Conservation (phyloP, 1,139 yeast genomes). For the Arxiozyma bovina region DNA sequence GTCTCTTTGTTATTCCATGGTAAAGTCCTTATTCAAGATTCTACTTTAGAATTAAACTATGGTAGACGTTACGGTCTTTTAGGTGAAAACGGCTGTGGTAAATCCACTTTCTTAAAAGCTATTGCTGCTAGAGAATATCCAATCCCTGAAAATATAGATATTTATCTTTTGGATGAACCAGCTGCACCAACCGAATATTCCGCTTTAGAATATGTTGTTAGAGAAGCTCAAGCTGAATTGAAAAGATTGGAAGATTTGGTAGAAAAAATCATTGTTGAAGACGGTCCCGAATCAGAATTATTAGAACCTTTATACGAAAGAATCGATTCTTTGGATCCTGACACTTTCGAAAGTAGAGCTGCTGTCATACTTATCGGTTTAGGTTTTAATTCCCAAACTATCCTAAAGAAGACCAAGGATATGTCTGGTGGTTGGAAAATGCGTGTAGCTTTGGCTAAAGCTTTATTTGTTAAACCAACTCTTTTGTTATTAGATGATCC, state of each 20-base stretch:
- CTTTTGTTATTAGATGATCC: slow-evolving; percentile 89
- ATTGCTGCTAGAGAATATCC: slow-evolving; percentile 96
- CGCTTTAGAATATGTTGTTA: slow-evolving; percentile 92
- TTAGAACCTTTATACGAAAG: slow-evolving; percentile 89
- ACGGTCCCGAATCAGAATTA: slow-evolving; percentile 86
- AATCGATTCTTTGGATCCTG: slow-evolving; percentile 91
- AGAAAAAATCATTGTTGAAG: slow-evolving; percentile 79
- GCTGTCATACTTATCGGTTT: slow-evolving; percentile 93
- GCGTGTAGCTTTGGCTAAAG: slow-evolving; percentile 71
- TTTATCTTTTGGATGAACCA: slow-evolving; percentile 90
- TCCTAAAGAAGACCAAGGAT: slow-evolving; percentile 85
- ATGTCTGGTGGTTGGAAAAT: slow-evolving; percentile 97
- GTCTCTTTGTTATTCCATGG: slow-evolving; percentile 95
- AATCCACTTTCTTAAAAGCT: slow-evolving; percentile 86
- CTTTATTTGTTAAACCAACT: slow-evolving; percentile 81
- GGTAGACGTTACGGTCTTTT: slow-evolving; percentile 95
- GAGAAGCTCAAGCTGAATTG: slow-evolving; percentile 90
- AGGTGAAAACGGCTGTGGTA: slow-evolving; percentile 99
- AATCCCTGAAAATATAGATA: slow-evolving; percentile 82
- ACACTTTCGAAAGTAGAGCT: slow-evolving; percentile 94
- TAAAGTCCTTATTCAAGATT: slow-evolving; percentile 88
- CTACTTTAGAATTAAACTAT: slow-evolving; percentile 82
- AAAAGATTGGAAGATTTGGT: slow-evolving; percentile 85
- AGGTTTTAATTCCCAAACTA: slow-evolving; percentile 84
- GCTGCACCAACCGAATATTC: slow-evolving; percentile 89